These are phyloP conservation scores for Sarcodon sp. DNA, from an alignment of 768 basidiomycete species.

Conservation along the genomic window DNA sequence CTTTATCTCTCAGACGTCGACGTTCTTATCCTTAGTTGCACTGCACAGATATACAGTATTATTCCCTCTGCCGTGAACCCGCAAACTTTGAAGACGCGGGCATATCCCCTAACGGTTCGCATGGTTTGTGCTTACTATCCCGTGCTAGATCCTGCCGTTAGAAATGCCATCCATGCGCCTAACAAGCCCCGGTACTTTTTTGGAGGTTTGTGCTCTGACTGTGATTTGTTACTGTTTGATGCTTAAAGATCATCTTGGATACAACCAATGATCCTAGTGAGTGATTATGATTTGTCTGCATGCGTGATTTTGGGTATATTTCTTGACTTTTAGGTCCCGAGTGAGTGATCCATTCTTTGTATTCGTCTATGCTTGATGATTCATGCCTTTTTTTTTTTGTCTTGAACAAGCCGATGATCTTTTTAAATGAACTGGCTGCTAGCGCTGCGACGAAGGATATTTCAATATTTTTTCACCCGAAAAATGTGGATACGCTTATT, in stretches of 20 bases:
- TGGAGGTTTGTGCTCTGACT: not conserved
- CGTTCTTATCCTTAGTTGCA: not conserved
- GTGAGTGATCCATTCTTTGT: not conserved
- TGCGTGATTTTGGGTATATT: not conserved
- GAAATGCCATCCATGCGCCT: not conserved
- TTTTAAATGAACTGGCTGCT: conserved; percentile 51
- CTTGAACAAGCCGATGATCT: conserved; percentile 39
- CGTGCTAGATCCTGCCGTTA: conserved; percentile 1
- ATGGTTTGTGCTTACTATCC: not conserved
- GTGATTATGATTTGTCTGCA: not conserved
- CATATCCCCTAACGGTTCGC: conserved; percentile 51
- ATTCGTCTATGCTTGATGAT: not conserved
- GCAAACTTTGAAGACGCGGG: conserved; percentile 33
- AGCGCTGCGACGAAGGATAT: conserved; percentile 42
- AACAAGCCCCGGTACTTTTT: conserved; percentile 1
- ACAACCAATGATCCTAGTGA: not conserved
- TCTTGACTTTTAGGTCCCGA: not conserved
- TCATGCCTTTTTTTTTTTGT: not conserved
- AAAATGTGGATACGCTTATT: conserved; percentile 58
- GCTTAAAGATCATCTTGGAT: too few relatives aligned
- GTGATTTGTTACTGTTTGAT: too few relatives aligned
- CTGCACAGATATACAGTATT: conserved; percentile 13
- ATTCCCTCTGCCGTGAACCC: conserved; percentile 27
- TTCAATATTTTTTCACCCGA: conserved; percentile 45
- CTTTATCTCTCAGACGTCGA: not conserved